phyloP scores from a whole-genome alignment of 106 monocot species.

The Amphibolis antarctica region DNA sequence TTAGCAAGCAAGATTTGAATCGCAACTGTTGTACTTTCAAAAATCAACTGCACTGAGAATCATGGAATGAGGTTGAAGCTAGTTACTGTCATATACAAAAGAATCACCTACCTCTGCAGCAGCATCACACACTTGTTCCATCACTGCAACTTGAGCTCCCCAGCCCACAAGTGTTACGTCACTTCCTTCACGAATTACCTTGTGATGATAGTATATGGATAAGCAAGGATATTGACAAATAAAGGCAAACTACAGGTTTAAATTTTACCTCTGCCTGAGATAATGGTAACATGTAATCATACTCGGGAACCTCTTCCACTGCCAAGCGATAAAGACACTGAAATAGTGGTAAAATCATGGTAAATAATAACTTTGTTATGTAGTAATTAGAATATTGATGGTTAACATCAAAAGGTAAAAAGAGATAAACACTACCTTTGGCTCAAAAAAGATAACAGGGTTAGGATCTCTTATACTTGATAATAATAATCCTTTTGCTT shows the following conservation, averaged over 20 bases:
- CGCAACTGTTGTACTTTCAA: too few species aligned
- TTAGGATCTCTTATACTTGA: constrained; percentile 93
- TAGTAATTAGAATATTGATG: not conserved
- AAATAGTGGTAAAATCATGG: not conserved
- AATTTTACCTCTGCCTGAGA: constrained; percentile 75
- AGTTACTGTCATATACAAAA: not conserved
- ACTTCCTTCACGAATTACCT: constrained; percentile 78
- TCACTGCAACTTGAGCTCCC: constrained; percentile 85
- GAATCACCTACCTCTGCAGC: constrained; percentile 61
- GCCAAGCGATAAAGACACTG: constrained; percentile 89
- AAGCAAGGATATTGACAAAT: not conserved
- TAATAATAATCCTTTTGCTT: constrained; percentile 86
- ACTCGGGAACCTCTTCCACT: constrained; percentile 93
- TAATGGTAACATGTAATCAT: constrained; percentile 87
- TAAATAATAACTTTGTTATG: not conserved
- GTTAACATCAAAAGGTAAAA: not conserved
- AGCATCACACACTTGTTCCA: constrained; percentile 85
- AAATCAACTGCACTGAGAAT: too few species aligned
- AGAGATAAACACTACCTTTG: constrained; percentile 45
- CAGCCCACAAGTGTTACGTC: constrained; percentile 97
- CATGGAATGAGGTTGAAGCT: too few species aligned
- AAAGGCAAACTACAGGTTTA: not conserved
- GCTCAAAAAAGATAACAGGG: constrained; percentile 93
- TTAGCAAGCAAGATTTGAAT: too few species aligned
- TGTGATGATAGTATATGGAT: constrained; percentile 8